A percentile compares a stretch with the other conserved stretches of the same genome.
phyloP scores from a whole-genome alignment of 768 basidiomycete genomes.

The Mycena maculata region DNA sequence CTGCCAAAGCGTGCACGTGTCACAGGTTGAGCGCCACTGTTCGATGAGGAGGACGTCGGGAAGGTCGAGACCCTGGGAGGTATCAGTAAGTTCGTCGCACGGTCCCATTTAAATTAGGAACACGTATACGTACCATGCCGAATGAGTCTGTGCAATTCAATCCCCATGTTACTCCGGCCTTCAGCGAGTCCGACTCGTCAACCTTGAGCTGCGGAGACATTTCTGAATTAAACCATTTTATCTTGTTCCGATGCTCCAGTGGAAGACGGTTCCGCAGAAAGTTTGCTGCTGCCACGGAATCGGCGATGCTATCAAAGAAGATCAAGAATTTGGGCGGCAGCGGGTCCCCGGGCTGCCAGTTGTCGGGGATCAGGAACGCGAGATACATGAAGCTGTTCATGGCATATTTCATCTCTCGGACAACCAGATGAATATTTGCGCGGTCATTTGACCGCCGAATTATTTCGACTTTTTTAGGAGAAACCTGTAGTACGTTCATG shows the following conservation, averaged over 20 bases:
- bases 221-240: conserved; percentile 40
- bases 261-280: conserved; percentile 34
- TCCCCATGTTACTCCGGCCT: conserved; percentile 36
- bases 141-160: conserved; percentile 39
- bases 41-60: conserved; percentile 44
- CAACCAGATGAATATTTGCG: conserved; percentile 33
- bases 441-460: conserved; percentile 30
- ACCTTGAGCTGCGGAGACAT: conserved; percentile 35
- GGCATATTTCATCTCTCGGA: conserved; percentile 32
- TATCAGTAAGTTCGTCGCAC: no score
- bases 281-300: conserved; percentile 24
- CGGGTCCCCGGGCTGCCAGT: conserved; percentile 19
- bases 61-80: conserved; percentile 45
- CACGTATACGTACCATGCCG: conserved; percentile 39
- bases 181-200: conserved; percentile 12
- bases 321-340: conserved; percentile 36
- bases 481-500: conserved; percentile 35
- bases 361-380: conserved; percentile 32
- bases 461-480: conserved; percentile 7
- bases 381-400: conserved; percentile 27
- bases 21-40: conserved; percentile 40
- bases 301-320: conserved; percentile 38
- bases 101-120: no score
- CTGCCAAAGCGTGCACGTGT: conserved; percentile 42
- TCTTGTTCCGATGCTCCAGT: conserved; percentile 29